Percentiles rank a stretch among this genome's conserved stretches.
phyloP scores from a whole-genome alignment of 345 rosid genomes.

The Chamaenerion angustifolium region DNA sequence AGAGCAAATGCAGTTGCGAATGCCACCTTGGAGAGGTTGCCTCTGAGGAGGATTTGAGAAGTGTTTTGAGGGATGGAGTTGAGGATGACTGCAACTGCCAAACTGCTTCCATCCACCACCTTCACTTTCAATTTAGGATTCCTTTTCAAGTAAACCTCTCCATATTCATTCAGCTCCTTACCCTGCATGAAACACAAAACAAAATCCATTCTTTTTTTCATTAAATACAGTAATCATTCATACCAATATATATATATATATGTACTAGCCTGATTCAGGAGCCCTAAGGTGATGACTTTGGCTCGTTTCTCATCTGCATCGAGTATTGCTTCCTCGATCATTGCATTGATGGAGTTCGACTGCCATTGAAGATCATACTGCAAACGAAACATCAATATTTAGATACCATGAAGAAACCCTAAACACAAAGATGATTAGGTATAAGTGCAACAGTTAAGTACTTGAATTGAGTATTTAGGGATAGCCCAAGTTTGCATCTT shows the following conservation, averaged over 20 bases:
- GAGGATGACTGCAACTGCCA: conserved; percentile 7
- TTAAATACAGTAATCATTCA: too few relatives aligned
- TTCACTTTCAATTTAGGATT: conserved; percentile 6
- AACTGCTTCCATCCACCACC: conserved; percentile 12
- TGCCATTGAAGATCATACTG: conserved; percentile 15
- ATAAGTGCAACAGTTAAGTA: too few relatives aligned
- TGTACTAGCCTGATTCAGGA: conserved; percentile 29
- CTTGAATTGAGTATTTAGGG: conserved; percentile 27
- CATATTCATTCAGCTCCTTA: conserved; percentile 10
- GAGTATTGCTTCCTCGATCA: conserved; percentile 27
- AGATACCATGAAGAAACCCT: too few relatives aligned
- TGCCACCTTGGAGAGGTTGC: conserved; percentile 10
- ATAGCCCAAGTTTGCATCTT: conserved; percentile 30
- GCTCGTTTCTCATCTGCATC: conserved; percentile 26
- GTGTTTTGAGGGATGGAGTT: conserved; percentile 11
- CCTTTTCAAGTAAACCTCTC: neutral
- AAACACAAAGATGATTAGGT: too few relatives aligned
- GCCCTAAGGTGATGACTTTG: conserved; percentile 29
- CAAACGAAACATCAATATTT: too few relatives aligned
- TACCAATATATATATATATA: too few relatives aligned
- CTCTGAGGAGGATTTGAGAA: conserved; percentile 7
- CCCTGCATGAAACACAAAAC: conserved; percentile 5
- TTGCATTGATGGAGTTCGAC: conserved; percentile 12
- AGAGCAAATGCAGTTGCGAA: conserved; percentile 6
- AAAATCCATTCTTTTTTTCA: too few relatives aligned